Conservation (phyloP, 306 rosid species). For the Prosopis cineraria region DNA sequence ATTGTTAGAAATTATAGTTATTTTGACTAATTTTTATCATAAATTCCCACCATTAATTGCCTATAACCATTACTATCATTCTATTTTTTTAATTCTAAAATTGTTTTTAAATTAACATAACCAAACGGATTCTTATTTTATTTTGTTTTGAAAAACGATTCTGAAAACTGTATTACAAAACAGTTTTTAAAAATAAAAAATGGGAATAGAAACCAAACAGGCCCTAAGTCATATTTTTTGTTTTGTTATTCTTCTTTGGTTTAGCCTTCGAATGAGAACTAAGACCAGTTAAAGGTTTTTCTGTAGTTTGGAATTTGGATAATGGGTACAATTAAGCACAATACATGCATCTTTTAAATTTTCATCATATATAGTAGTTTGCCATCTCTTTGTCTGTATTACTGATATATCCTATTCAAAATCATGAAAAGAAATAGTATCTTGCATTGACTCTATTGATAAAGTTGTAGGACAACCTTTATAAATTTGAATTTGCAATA, state of each 20-base stretch:
- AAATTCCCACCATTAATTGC: too few relatives aligned
- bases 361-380: background rate
- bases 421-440: background rate
- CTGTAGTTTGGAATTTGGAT: conserved; percentile 23
- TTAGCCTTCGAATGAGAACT: conserved; percentile 22
- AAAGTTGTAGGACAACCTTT: background rate
- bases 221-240: too few relatives aligned
- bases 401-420: background rate
- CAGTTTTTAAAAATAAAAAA: too few relatives aligned
- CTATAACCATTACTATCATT: too few relatives aligned
- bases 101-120: too few relatives aligned
- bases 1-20: too few relatives aligned
- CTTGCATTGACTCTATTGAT: background rate
- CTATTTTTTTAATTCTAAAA: too few relatives aligned
- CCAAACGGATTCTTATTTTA: background rate
- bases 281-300: background rate
- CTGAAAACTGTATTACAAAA: too few relatives aligned
- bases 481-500: background rate
- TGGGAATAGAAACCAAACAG: too few relatives aligned
- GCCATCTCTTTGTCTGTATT: background rate
- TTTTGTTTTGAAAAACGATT: background rate
- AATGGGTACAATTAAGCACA: background rate
- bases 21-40: too few relatives aligned
- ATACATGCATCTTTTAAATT: background rate
- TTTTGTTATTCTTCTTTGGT: background rate